Conservation (phyloP, 768 basidiomycete species). For the Termitomyces sp. region DNA sequence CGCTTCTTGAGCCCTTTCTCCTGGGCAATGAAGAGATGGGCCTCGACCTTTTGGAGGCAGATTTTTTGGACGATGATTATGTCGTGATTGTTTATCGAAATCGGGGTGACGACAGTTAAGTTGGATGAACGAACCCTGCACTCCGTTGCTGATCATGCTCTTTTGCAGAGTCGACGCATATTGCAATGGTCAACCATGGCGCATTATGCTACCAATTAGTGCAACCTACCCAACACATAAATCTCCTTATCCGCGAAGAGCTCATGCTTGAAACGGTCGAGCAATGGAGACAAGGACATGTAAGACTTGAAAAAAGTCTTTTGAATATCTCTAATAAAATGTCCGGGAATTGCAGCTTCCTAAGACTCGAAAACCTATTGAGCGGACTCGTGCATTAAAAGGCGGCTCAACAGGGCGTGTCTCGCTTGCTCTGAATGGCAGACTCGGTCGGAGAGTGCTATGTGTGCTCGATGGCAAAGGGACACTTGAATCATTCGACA, state of each 20-base stretch:
- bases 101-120: conserved; percentile 43
- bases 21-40: conserved; percentile 32
- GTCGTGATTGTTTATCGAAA: conserved; percentile 60
- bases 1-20: conserved; percentile 50
- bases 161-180: conserved; percentile 45
- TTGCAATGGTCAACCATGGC: conserved; percentile 60
- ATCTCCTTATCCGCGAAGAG: conserved; percentile 52
- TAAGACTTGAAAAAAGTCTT: conserved; percentile 28
- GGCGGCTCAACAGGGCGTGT: conserved; percentile 45
- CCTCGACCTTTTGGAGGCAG: conserved; percentile 56
- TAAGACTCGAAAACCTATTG: conserved; percentile 45
- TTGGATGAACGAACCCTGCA: conserved; percentile 18
- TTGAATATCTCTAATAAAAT: conserved; percentile 21
- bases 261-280: conserved; percentile 53
- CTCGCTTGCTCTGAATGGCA: conserved; percentile 68
- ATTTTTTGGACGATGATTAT: conserved; percentile 76
- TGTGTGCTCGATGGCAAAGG: conserved; percentile 68
- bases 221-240: conserved; percentile 45
- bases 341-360: conserved; percentile 39
- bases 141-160: conserved; percentile 29
- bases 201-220: conserved; percentile 55
- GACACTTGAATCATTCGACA: conserved; percentile 68
- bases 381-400: conserved; percentile 48
- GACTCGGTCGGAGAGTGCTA: conserved; percentile 66
- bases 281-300: conserved; percentile 58